These are phyloP conservation scores for Xanthoconium purpureum DNA, from an alignment of 768 basidiomycete genomes.

Conservation along the genomic window DNA sequence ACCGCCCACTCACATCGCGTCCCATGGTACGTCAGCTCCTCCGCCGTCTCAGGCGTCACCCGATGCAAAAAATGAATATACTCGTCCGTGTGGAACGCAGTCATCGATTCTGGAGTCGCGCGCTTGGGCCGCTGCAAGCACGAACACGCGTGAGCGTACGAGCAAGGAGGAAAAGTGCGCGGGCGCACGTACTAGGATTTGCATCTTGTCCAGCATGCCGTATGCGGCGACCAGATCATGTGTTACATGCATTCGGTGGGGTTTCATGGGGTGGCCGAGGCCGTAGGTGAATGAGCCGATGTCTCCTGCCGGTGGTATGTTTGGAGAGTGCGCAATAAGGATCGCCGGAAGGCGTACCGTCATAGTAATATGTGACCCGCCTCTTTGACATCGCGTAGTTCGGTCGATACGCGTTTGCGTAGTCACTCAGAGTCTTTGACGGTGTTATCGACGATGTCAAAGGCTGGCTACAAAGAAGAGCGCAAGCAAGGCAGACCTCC, in stretches of 20 bases:
- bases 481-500: neutral
- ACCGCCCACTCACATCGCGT: conserved; percentile 65
- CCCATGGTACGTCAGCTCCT: conserved; percentile 80
- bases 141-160: neutral
- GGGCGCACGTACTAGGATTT: conserved; percentile 63
- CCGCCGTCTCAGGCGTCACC: conserved; percentile 89
- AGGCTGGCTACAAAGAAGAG: neutral
- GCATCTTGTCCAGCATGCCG: conserved; percentile 92
- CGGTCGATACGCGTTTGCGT: neutral
- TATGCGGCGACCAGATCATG: conserved; percentile 91
- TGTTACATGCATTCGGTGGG: conserved; percentile 90
- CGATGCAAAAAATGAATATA: conserved; percentile 88
- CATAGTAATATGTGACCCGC: conserved; percentile 80
- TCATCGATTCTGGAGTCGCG: conserved; percentile 74
- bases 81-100: conserved; percentile 97
- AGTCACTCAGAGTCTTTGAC: neutral
- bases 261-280: conserved; percentile 92
- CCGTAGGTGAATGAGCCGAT: conserved; percentile 80
- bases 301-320: conserved; percentile 46
- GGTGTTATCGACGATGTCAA: neutral
- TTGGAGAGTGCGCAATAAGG: neutral
- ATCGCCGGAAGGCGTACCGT: conserved; percentile 43
- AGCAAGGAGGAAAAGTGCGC: neutral
- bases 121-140: conserved; percentile 62
- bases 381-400: conserved; percentile 58